phyloP scores from a whole-genome alignment of 176 grass and related monocot species.

The Aegilops speltoides region DNA sequence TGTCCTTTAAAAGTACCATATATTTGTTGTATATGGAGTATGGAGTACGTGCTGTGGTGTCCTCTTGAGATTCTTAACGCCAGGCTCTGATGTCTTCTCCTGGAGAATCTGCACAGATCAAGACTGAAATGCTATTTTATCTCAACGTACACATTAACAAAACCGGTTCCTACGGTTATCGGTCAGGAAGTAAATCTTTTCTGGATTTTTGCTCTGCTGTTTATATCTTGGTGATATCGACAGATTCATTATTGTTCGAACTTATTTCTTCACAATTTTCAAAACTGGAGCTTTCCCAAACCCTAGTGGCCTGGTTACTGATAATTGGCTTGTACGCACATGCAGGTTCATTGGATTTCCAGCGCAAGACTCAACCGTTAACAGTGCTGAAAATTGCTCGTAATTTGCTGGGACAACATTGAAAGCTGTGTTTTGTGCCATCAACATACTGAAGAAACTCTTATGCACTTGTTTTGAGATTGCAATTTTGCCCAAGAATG shows the following conservation, averaged over 20 bases:
- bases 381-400: not conserved
- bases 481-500: no score
- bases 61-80: not conserved
- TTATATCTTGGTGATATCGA: not conserved
- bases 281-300: not conserved
- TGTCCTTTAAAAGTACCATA: no score
- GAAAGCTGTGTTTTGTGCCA: not conserved
- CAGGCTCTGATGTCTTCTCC: constrained; percentile 7
- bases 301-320: not conserved
- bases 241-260: not conserved
- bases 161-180: not conserved
- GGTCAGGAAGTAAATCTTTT: no score
- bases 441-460: no score
- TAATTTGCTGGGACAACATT: not conserved
- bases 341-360: not conserved
- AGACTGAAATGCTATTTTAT: constrained; percentile 23
- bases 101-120: constrained; percentile 28
- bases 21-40: not conserved
- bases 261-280: not conserved
- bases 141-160: not conserved
- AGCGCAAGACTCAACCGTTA: not conserved
- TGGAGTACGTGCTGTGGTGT: not conserved
- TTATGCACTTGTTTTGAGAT: no score
- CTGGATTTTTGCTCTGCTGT: not conserved
- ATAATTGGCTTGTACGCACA: not conserved